phyloP scores from a whole-genome alignment of 1,284 basidiomycete genomes.

The Apiotrichum gracile region DNA sequence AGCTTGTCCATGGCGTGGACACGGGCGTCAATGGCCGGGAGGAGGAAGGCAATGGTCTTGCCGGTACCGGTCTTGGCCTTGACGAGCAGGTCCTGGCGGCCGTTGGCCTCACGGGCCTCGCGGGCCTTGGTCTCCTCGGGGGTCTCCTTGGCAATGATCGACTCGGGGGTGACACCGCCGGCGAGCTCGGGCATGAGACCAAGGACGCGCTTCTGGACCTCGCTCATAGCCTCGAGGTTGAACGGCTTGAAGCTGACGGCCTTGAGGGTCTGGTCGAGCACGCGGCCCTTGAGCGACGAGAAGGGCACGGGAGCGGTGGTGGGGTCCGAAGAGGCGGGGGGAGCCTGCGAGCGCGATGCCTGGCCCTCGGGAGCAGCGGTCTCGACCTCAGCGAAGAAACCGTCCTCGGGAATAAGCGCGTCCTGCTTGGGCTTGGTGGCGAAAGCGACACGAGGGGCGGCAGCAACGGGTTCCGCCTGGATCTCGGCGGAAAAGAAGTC shows the following conservation, averaged over 20 bases:
- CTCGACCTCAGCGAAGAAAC: conserved; percentile 13
- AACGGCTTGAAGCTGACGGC: conserved; percentile 66
- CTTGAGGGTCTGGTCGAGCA: conserved; percentile 54
- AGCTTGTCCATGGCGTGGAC: conserved; percentile 43
- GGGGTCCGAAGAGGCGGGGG: neutral
- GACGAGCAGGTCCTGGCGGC: conserved; percentile 38
- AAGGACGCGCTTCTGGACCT: conserved; percentile 78
- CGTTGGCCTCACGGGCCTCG: conserved; percentile 16
- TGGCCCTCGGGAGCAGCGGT: neutral
- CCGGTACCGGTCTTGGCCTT: conserved; percentile 86
- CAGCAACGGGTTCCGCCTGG: neutral
- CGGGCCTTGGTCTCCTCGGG: conserved; percentile 11
- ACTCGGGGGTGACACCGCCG: conserved; percentile 21
- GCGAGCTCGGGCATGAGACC: conserved; percentile 52
- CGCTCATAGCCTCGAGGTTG: conserved; percentile 67
- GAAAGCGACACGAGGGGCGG: neutral
- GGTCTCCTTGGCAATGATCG: conserved; percentile 5
- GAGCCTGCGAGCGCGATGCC: neutral
- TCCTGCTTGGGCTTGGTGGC: neutral
- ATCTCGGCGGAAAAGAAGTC: conserved; percentile 5
- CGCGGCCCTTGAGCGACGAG: conserved; percentile 47
- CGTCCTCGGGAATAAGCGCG: conserved; percentile 4
- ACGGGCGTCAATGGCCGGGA: conserved; percentile 78
- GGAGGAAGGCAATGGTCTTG: conserved; percentile 81
- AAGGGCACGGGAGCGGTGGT: conserved; percentile 42